Evolutionary conservation across 1,284 basidiomycete species (phyloP), one percentile per base, ranked within the genome.

Genomic region (Ceratobasidium sp.): DNA sequence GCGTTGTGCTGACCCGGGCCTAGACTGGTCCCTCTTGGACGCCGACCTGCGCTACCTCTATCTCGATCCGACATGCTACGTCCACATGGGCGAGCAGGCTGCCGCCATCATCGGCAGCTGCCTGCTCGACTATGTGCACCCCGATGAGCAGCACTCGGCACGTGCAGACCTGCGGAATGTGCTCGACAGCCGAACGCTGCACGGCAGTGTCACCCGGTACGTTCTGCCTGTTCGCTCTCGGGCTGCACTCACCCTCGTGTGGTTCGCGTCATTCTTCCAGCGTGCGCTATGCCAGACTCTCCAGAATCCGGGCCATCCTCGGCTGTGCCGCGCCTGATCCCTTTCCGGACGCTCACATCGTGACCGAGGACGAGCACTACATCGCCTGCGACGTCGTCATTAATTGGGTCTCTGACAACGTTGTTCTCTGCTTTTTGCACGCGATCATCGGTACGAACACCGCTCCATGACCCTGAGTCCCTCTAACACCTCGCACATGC

Each of bases 371-470:
- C 82, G 83, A 84, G 52, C 85, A 94, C 78, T 98, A 94, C 80
- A 89, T 96, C 84, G 89, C 91, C 2, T 88, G 96, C 75, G 94
- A 98, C 81, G 87, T 99, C 76, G 94, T 97, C 76, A 91, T 97
- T 78, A 98, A 96, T 81, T 95, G 93, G 90, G 94, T 94, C 62
- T 94, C 93, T 28, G 91, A 96, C 71, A 92, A 92, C 45, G 85
- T 98, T 77, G 90, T 97, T 48, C 85, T 99, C 16, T 96, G 94
- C 78, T 99, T 99, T 84, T 92, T 98, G 76, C 96, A 99, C 78
- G 93, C 95, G 34, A 89, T 92, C 72, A 87, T 87, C 70, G 79
- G 79, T 79, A 30, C 74, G 80, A 76, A 16, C 26, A 14, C 34
- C 8, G 6, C 34, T 60, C 72, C 41, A 16, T n/a, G 57, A 58